These are phyloP conservation scores for Arthrobotrys sinensis DNA, from an alignment of 2,329 filamentous ascomycete genomes.

Conservation along the genomic window DNA sequence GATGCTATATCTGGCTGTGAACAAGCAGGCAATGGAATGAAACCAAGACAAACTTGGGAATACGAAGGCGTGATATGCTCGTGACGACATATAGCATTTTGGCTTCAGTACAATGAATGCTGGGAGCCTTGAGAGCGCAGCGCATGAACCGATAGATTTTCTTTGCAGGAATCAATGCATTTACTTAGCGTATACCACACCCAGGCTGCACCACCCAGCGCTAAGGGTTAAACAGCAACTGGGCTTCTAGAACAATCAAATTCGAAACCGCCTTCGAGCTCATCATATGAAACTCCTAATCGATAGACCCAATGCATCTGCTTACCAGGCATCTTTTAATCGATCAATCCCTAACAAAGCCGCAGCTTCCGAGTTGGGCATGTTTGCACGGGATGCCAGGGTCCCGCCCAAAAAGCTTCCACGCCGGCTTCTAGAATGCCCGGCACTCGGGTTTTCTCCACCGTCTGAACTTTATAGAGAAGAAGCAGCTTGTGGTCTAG, in stretches of 20 bases:
- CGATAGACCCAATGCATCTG: not conserved
- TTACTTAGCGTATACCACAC: not conserved
- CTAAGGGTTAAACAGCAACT: not conserved
- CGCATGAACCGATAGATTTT: not conserved
- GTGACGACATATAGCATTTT: not conserved
- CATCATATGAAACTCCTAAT: not conserved
- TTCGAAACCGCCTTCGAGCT: not conserved
- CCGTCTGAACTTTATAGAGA: constrained; percentile 20
- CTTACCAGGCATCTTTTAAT: too few species aligned
- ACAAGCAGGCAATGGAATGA: not conserved
- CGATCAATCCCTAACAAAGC: not conserved
- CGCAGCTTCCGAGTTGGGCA: constrained; percentile 18
- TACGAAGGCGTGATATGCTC: not conserved
- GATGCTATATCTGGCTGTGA: not conserved
- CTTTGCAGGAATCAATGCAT: not conserved
- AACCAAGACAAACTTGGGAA: not conserved
- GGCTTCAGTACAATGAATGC: too few species aligned
- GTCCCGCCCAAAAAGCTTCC: constrained; percentile 27
- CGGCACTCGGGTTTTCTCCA: constrained; percentile 24
- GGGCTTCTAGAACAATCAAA: not conserved
- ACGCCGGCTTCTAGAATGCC: constrained; percentile 44
- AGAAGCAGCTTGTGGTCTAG: not conserved
- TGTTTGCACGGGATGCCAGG: constrained; percentile 17
- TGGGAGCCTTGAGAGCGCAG: not conserved
- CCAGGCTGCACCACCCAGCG: not conserved